Evolutionary conservation across 2,329 filamentous ascomycete species (phyloP).

Genomic region (Thelonectria blattea): DNA sequence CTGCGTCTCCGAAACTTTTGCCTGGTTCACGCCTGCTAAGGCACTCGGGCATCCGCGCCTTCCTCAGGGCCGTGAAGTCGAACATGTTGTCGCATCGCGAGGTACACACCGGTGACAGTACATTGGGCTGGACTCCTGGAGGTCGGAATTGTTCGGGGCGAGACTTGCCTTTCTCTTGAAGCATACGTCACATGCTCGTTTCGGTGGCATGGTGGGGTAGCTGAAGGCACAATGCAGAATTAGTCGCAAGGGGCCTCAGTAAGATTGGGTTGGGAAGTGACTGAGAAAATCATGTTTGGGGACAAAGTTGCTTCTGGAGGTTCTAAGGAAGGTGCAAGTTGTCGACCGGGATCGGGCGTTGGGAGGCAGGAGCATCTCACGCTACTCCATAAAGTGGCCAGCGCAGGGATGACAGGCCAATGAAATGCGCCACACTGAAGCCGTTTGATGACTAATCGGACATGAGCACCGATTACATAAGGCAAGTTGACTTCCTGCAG

Average conservation of each 20-base stretch:
- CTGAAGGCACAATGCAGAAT: neutral
- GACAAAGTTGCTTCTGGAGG: neutral
- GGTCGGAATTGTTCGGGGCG: neutral
- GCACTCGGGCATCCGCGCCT: no score
- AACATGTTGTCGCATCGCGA: neutral
- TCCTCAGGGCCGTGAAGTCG: no score
- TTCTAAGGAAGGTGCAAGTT: neutral
- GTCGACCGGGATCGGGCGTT: neutral
- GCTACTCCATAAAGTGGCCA: neutral
- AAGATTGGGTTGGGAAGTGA: neutral
- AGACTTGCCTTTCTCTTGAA: constrained; percentile 17
- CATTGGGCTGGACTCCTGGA: neutral
- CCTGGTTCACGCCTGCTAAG: no score
- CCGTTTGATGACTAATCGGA: constrained; percentile 6
- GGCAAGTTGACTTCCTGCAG: neutral
- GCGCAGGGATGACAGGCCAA: neutral
- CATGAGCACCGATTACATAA: constrained; percentile 5
- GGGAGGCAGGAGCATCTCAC: no score
- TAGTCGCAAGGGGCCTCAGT: neutral
- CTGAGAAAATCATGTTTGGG: neutral
- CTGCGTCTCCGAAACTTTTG: no score
- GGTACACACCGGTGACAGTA: neutral
- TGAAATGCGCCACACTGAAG: no score
- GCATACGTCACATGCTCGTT: constrained; percentile 15
- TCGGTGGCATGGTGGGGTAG: constrained; percentile 1